These are phyloP conservation scores for Gaillardinia entomophila DNA, from an alignment of 805 yeast species.

Conservation along the genomic window DNA sequence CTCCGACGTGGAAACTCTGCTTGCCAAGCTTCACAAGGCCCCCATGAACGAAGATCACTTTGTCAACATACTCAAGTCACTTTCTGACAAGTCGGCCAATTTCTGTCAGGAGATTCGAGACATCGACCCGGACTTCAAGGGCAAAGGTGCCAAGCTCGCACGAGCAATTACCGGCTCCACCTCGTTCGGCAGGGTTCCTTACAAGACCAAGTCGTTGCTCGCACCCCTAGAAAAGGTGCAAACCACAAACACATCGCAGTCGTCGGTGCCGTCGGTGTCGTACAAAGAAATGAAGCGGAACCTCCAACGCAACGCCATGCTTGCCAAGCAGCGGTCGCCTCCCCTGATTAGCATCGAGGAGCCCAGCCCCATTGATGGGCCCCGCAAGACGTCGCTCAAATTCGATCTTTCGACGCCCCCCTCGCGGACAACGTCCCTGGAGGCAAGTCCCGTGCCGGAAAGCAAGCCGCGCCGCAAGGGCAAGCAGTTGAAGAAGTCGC, in stretches of 20 bases:
- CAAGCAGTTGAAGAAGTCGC: slow-evolving; percentile 23
- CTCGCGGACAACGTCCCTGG: slow-evolving; percentile 5
- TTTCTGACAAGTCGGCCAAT: slow-evolving; percentile 29
- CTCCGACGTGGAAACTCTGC: slow-evolving; percentile 10
- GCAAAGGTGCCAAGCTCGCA: slow-evolving; percentile 38
- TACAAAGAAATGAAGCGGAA: slow-evolving; percentile 29
- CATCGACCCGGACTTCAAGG: slow-evolving; percentile 34
- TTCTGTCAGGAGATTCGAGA: slow-evolving; percentile 31
- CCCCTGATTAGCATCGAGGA: slow-evolving; percentile 4
- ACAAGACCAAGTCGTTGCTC: slow-evolving; percentile 37
- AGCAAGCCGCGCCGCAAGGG: slow-evolving; percentile 4
- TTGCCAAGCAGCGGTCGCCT: not conserved
- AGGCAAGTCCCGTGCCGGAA: slow-evolving; percentile 7
- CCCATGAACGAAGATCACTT: slow-evolving; percentile 22
- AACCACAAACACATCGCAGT: slow-evolving; percentile 3
- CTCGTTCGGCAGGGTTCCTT: slow-evolving; percentile 32
- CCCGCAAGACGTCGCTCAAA: slow-evolving; percentile 22
- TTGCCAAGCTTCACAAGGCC: slow-evolving; percentile 8
- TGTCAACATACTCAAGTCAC: slow-evolving; percentile 16
- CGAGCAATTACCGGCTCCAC: slow-evolving; percentile 38
- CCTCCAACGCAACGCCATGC: slow-evolving; percentile 14
- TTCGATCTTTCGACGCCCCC: slow-evolving; percentile 16
- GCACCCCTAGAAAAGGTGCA: slow-evolving; percentile 20
- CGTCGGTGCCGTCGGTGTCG: slow-evolving; percentile 14
- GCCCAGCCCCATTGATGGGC: slow-evolving; percentile 10